Percentiles rank a stretch among this genome's conserved stretches.
These are phyloP conservation scores for Claviceps monticola DNA, from an alignment of 2,329 filamentous ascomycete species.

Conservation along the genomic window DNA sequence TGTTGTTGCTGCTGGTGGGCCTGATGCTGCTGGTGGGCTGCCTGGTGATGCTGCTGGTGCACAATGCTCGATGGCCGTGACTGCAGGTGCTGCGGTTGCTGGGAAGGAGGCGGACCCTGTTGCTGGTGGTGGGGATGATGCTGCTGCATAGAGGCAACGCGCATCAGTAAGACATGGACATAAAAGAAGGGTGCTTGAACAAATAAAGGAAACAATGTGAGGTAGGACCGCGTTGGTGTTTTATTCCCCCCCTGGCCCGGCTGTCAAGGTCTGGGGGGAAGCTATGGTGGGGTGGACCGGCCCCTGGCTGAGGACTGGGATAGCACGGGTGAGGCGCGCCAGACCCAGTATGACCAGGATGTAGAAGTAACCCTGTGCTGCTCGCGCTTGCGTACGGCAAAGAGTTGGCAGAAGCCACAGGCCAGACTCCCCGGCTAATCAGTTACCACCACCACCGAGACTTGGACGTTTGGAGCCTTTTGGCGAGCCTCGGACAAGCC, in stretches of 20 bases:
- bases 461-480: too few species aligned
- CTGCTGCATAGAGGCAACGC: constrained; percentile 47
- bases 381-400: constrained; percentile 13
- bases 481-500: too few species aligned
- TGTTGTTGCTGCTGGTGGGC: constrained; percentile 47
- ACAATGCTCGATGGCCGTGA: constrained; percentile 59
- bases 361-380: constrained; percentile 22
- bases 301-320: constrained; percentile 27
- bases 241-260: constrained; percentile 28
- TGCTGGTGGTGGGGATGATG: constrained; percentile 62
- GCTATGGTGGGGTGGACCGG: constrained; percentile 22
- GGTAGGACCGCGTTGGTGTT: constrained; percentile 34
- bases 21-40: constrained; percentile 36
- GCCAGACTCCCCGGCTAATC: background rate
- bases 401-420: constrained; percentile 1
- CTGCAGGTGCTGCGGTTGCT: constrained; percentile 42
- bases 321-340: constrained; percentile 34
- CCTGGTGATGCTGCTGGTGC: constrained; percentile 41
- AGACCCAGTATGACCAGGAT: constrained; percentile 28
- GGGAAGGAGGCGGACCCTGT: constrained; percentile 55
- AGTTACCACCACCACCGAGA: background rate
- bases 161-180: constrained; percentile 38
- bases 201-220: constrained; percentile 24
- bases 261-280: constrained; percentile 31
- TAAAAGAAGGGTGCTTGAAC: constrained; percentile 20